These are phyloP conservation scores for Candida sakaeoensis DNA, from an alignment of 805 yeast genomes.

Conservation along the genomic window DNA sequence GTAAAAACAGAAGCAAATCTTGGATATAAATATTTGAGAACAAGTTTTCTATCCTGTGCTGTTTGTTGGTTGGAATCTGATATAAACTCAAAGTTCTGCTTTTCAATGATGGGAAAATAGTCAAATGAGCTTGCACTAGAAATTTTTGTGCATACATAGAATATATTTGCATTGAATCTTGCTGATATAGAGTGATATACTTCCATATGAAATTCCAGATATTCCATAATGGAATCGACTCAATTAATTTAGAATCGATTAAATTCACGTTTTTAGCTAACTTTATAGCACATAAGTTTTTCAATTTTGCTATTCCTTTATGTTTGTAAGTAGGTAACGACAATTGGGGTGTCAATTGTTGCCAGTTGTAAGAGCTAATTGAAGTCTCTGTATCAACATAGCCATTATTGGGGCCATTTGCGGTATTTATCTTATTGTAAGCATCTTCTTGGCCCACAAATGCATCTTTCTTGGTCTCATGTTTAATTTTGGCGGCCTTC, in stretches of 20 bases:
- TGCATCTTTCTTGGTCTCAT: not conserved
- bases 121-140: not conserved
- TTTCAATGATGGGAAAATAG: constrained; percentile 24
- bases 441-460: not conserved
- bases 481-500: not conserved
- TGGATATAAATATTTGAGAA: constrained; percentile 25
- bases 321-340: not conserved
- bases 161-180: constrained; percentile 30
- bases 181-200: constrained; percentile 17
- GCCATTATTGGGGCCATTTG: not conserved
- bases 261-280: constrained; percentile 26
- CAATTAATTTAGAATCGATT: constrained; percentile 18
- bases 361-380: constrained; percentile 15
- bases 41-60: constrained; percentile 35
- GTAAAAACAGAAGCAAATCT: constrained; percentile 19
- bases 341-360: constrained; percentile 11
- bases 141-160: constrained; percentile 21
- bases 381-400: constrained; percentile 12
- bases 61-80: constrained; percentile 12
- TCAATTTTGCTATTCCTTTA: constrained; percentile 10
- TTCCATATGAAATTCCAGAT: constrained; percentile 35
- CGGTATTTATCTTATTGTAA: not conserved
- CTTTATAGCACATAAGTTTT: constrained; percentile 22
- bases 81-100: constrained; percentile 13
- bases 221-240: constrained; percentile 20